Base-by-base conservation (phyloP, 768 basidiomycete species). In the Hemileccinum rubropunctum region DNA sequence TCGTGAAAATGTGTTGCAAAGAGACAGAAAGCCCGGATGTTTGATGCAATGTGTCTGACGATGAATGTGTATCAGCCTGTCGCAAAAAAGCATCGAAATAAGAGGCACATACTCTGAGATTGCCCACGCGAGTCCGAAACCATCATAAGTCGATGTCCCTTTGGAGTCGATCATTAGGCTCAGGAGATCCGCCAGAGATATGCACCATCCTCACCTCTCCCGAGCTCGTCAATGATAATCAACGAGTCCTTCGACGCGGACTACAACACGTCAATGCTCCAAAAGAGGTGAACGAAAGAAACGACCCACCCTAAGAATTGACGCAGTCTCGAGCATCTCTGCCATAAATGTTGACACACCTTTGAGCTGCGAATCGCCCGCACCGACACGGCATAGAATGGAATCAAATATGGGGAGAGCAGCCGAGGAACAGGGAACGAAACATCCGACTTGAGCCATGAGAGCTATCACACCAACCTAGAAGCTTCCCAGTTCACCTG, bases 281-380 rank as follows among this genome's bases (percentile, higher is more conserved):
- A 20, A 7, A 6, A 36, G 12, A 48, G 7, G 15, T 1, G 11
- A 41, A 21, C 6, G 54, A 12, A 53, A 30, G 17, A 40, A 47
- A n/a, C 36, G 28, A 60, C 82, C 26, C 33, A 91, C 92, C 60
- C 87, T 80, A 37, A 99, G 78, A 60, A 98, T 98, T 0, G 90
- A 91, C 0, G 97, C 95, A 0, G 95, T 98, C 68, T 99, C 97
- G 26, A 99, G 78, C 97, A 98, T 98, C 69, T 99, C 97, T 2
- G 94, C 95, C 95, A 98, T 98, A 67, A 99, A 99, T 0, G 95
- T 99, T 21, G 93, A 95, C 0, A 99, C 92, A 11, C 97, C 97
- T 68, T 97, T 98, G 39, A 98, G 72, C 64, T 98, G 95, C 66
- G 91, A 95, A 66, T 99, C 97, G 0, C 97, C 97, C 0, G 97